These are phyloP conservation scores for Earliella scabrosa DNA, from an alignment of 1,284 basidiomycete species.

Conservation along the genomic window DNA sequence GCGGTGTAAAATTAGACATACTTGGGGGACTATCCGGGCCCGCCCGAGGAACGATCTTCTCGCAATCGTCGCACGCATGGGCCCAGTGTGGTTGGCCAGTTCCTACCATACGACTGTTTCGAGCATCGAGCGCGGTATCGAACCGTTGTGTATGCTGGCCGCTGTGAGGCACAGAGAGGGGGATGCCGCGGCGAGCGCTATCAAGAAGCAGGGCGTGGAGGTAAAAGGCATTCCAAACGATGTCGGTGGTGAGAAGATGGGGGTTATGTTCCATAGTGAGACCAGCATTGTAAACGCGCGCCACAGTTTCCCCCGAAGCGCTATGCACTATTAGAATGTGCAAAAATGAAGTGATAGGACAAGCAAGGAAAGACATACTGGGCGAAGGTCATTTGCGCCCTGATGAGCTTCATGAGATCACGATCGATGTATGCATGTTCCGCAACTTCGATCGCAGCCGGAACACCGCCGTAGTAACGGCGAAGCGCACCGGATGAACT, in stretches of 20 bases:
- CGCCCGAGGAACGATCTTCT: no score
- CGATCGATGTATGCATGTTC: not conserved
- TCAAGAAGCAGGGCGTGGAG: not conserved
- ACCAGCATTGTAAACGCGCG: not conserved
- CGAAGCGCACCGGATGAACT: not conserved
- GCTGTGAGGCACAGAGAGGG: slow-evolving; percentile 20
- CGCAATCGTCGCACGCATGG: no score
- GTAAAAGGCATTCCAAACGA: not conserved
- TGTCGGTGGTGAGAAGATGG: not conserved
- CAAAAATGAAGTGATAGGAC: not conserved
- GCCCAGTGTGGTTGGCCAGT: not conserved
- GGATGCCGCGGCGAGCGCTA: not conserved
- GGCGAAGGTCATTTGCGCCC: not conserved
- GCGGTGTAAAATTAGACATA: no score
- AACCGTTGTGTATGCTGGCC: not conserved
- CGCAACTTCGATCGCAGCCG: not conserved
- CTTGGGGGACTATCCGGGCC: no score
- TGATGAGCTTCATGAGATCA: not conserved
- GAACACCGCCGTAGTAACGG: not conserved
- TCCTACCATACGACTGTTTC: not conserved
- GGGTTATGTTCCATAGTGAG: slow-evolving; percentile 20
- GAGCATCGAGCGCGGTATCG: not conserved
- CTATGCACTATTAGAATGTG: no score
- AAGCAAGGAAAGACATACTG: not conserved
- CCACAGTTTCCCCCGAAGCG: not conserved